Percentiles rank a stretch among this genome's conserved stretches.
Evolutionary conservation across 108 stramenopile species (phyloP).

Genomic region (Discostella stelligeroides): DNA sequence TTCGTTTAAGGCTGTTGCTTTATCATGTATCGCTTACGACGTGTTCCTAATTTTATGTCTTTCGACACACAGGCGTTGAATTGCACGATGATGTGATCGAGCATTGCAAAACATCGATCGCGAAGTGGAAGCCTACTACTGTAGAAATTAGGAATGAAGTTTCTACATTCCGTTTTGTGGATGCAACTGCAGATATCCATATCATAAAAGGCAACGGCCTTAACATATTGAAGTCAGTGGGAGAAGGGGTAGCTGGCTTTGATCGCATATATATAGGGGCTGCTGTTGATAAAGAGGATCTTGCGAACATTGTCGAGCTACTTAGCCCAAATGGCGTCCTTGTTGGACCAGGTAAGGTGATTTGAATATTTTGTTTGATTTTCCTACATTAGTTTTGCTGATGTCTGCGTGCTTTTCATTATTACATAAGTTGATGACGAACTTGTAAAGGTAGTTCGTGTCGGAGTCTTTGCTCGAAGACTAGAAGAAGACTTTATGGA

Average conservation of each 20-base stretch:
- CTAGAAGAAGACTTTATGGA: slow-evolving; percentile 16
- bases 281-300: slow-evolving; percentile 55
- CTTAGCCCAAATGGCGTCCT: slow-evolving; percentile 84
- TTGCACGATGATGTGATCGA: slow-evolving; percentile 73
- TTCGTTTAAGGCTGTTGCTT: slow-evolving; percentile 19
- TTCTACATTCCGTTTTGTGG: slow-evolving; percentile 39
- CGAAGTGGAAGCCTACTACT: slow-evolving; percentile 57
- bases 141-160: slow-evolving; percentile 30
- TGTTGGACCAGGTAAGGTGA: slow-evolving; percentile 75
- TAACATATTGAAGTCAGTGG: slow-evolving; percentile 50
- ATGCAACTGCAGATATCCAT: slow-evolving; percentile 53
- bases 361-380: background rate
- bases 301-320: slow-evolving; percentile 63
- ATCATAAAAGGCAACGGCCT: slow-evolving; percentile 82
- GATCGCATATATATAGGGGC: slow-evolving; percentile 92
- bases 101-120: slow-evolving; percentile 69
- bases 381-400: background rate
- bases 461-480: slow-evolving; percentile 28
- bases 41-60: background rate
- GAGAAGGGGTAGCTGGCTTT: slow-evolving; percentile 76
- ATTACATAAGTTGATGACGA: slow-evolving; percentile 69
- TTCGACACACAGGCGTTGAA: slow-evolving; percentile 64
- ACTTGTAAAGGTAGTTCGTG: slow-evolving; percentile 75
- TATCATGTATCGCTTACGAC: background rate
- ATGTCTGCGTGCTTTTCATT: background rate